Base-by-base conservation (phyloP, 768 basidiomycete genomes). In the Suillus subaureus region DNA sequence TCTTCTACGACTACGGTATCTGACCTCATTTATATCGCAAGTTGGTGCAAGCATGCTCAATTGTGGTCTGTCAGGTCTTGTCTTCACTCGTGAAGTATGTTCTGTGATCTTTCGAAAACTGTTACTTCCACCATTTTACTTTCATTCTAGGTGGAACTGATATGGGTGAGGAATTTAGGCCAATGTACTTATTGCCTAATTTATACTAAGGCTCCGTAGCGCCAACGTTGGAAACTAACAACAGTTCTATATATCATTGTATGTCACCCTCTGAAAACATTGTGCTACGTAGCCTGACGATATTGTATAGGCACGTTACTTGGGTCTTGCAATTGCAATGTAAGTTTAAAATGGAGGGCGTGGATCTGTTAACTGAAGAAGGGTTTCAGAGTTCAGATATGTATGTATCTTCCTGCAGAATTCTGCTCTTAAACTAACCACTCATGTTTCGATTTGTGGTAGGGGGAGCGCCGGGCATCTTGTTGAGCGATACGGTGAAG, bases 201-300 rank as follows among this genome's bases (percentile, higher is more conserved):
- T 26, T 28, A 18, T 28, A 51, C 26, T 15, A 21, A 42, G 11
- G 40, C 28, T 28, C 16, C 5, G 58, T 40, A 60, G 58, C 1
- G 58, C 26, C 26, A 42, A 12, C 26, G 40, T 18, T 60, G 39
- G 58, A 28, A 18, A 11, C 58, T 18, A 21, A 60, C 26, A 16
- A 60, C 58, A 18, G 39, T 60, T 21, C 58, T 28, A 60, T 60
- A 60, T 42, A 26, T 60, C 26, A 42, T 60, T 21, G 58, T 60
- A 18, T 5, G 39, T 40, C 21, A 39, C 16, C 18, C 39, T 28
- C 40, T 28, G 26, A 28, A 3, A 40, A 12, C 6, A 28, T 42
- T 18, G 11, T 11, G 28, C 16, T 60, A 18, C 33, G 12, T 33
- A 8, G 56, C 35, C 23, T 42, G 18, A 42, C 11, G 3, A 28